phyloP scores from a whole-genome alignment of 2,329 filamentous ascomycete species.

The Chaetomiaceae sp. region DNA sequence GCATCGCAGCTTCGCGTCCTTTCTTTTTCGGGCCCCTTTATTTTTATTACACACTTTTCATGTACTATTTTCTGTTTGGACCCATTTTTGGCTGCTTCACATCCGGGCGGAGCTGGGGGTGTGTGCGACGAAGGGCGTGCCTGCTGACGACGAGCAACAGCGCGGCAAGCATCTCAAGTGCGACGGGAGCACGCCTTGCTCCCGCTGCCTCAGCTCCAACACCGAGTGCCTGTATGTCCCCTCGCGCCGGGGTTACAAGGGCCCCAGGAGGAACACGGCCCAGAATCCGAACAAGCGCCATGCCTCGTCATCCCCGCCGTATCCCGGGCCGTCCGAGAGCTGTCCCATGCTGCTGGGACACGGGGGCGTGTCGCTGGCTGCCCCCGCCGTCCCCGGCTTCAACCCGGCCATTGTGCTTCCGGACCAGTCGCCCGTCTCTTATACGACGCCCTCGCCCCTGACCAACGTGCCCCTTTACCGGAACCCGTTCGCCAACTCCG shows the following conservation, averaged over 20 bases:
- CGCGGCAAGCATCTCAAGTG: slow-evolving; percentile 68
- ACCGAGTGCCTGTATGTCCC: slow-evolving; percentile 65
- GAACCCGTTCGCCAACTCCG: slow-evolving; percentile 31
- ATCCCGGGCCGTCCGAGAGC: slow-evolving; percentile 31
- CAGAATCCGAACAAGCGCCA: slow-evolving; percentile 46
- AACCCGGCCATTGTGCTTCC: slow-evolving; percentile 30
- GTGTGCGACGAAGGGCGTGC: slow-evolving; percentile 8
- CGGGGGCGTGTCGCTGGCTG: slow-evolving; percentile 23
- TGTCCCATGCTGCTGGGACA: slow-evolving; percentile 41
- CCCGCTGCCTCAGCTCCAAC: slow-evolving; percentile 55
- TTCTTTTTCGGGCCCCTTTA: neutral
- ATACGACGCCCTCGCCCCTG: slow-evolving; percentile 26
- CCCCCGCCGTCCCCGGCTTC: slow-evolving; percentile 29
- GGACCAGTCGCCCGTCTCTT: slow-evolving; percentile 31
- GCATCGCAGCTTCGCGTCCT: neutral
- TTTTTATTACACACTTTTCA: neutral
- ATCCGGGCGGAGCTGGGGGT: neutral
- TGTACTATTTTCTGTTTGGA: slow-evolving; percentile 9
- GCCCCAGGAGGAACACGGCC: slow-evolving; percentile 46
- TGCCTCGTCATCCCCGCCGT: slow-evolving; percentile 43
- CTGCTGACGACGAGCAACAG: slow-evolving; percentile 31
- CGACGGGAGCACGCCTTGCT: slow-evolving; percentile 63
- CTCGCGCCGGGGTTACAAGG: slow-evolving; percentile 70
- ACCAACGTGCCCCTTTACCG: slow-evolving; percentile 39
- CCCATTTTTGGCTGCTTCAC: slow-evolving; percentile 9